A percentile compares a stretch with the other conserved stretches of the same genome.
Conservation (phyloP, 1,139 yeast species). For the Candida sanyaensis region DNA sequence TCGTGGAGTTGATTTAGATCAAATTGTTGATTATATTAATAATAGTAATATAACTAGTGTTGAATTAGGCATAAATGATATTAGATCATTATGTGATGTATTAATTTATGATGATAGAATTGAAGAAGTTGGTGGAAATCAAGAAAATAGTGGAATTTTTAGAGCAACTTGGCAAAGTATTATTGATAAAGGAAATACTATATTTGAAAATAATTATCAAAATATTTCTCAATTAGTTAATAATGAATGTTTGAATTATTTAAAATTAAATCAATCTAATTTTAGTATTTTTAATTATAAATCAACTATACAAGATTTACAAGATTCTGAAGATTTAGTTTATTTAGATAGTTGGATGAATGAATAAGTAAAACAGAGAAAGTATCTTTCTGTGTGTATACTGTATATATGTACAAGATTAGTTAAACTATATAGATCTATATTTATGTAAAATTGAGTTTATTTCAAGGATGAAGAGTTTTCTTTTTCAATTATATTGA, state of each 20-base stretch:
- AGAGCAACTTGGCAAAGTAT: constrained; percentile 65
- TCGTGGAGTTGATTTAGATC: constrained; percentile 66
- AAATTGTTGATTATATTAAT: constrained; percentile 76
- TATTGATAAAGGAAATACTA: constrained; percentile 61
- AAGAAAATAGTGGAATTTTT: constrained; percentile 50
- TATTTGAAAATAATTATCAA: constrained; percentile 26
- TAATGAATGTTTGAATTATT: neutral
- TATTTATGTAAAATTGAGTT: neutral
- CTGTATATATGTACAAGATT: neutral
- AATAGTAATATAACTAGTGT: constrained; percentile 78
- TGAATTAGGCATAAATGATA: constrained; percentile 72
- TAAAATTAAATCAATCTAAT: constrained; percentile 1
- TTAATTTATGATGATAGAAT: constrained; percentile 83
- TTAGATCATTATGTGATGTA: constrained; percentile 84
- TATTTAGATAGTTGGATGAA: constrained; percentile 43
- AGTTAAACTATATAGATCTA: neutral
- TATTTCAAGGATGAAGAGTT: neutral
- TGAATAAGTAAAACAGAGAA: too few species aligned
- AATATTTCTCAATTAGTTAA: constrained; percentile 2
- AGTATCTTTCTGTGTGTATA: too few species aligned
- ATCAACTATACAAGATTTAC: constrained; percentile 31
- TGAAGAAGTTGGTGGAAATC: constrained; percentile 53
- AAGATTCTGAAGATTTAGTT: constrained; percentile 36
- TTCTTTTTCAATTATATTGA: too few species aligned
- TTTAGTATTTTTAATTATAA: constrained; percentile 21